Conservation (phyloP, 305 asterid species). For the Striga hermonthica region DNA sequence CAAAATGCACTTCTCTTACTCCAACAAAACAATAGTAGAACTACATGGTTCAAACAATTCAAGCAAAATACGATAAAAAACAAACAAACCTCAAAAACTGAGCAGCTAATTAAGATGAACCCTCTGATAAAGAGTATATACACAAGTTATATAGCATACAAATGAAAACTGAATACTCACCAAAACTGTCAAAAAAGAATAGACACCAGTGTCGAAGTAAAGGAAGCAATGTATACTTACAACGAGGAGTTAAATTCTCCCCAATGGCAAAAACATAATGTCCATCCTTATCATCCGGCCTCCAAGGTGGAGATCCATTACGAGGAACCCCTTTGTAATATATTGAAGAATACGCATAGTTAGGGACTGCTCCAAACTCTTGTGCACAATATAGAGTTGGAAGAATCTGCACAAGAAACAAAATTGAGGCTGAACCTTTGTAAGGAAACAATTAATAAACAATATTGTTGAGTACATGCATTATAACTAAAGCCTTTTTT, state of each 20-base stretch:
- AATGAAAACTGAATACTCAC: background rate
- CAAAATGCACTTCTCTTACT: background rate
- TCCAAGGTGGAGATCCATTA: constrained; percentile 81
- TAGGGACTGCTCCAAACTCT: constrained; percentile 55
- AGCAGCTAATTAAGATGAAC: constrained; percentile 5
- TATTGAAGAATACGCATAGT: constrained; percentile 66
- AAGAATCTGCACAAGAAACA: constrained; percentile 52
- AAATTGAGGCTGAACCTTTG: constrained; percentile 22
- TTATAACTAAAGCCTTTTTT: constrained; percentile 4
- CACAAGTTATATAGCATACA: constrained; percentile 1
- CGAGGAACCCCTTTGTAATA: constrained; percentile 65
- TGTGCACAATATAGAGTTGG: constrained; percentile 60
- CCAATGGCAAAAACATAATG: constrained; percentile 71
- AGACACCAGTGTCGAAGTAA: constrained; percentile 21
- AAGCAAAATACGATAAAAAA: background rate
- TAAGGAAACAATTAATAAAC: constrained; percentile 22
- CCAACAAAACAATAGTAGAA: background rate
- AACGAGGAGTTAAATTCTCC: constrained; percentile 83
- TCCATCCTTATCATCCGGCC: constrained; percentile 85
- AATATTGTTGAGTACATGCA: constrained; percentile 10
- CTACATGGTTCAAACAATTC: constrained; percentile 4
- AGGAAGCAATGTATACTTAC: constrained; percentile 45
- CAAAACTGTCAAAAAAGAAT: constrained; percentile 1
- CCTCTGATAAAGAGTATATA: constrained; percentile 10
- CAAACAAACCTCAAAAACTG: constrained; percentile 1